A percentile compares a stretch with the other conserved stretches of the same genome.
These are phyloP conservation scores for Hypericum perforatum DNA, from an alignment of 345 rosid genomes.

Conservation along the genomic window DNA sequence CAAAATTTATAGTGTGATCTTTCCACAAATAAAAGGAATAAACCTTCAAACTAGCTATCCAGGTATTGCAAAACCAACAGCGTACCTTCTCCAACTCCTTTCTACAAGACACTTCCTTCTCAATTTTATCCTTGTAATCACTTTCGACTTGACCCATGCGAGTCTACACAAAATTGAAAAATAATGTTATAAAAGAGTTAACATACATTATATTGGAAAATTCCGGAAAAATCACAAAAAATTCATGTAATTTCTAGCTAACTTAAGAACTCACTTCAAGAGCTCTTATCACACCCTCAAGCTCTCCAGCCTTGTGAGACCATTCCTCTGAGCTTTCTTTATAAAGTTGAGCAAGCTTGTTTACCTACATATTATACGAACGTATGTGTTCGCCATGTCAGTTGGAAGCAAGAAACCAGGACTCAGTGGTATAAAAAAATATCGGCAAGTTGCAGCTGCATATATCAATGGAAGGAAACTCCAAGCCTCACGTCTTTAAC, in stretches of 20 bases:
- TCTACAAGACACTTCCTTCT: slow-evolving; percentile 58
- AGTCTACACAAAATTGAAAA: slow-evolving; percentile 32
- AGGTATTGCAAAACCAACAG: background rate
- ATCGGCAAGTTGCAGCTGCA: no score
- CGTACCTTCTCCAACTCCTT: slow-evolving; percentile 66
- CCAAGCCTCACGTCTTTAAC: no score
- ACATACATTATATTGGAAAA: background rate
- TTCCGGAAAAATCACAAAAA: background rate
- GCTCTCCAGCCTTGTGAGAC: slow-evolving; percentile 91
- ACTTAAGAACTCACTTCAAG: slow-evolving; percentile 49
- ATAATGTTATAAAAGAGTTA: slow-evolving; percentile 12
- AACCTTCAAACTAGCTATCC: background rate
- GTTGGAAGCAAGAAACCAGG: no score
- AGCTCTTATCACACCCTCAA: slow-evolving; percentile 93
- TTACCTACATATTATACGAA: slow-evolving; percentile 34
- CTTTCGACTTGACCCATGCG: slow-evolving; percentile 65
- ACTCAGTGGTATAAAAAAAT: no score
- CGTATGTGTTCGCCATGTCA: background rate
- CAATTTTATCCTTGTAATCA: slow-evolving; percentile 62
- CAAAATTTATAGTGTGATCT: no score
- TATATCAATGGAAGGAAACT: no score
- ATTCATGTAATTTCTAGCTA: background rate
- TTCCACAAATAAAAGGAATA: background rate
- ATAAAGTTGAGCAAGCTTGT: slow-evolving; percentile 79
- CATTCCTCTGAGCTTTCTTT: slow-evolving; percentile 93